Base-by-base conservation (phyloP, 208 protist genomes). In the Acanthamoeba culbertsoni region DNA sequence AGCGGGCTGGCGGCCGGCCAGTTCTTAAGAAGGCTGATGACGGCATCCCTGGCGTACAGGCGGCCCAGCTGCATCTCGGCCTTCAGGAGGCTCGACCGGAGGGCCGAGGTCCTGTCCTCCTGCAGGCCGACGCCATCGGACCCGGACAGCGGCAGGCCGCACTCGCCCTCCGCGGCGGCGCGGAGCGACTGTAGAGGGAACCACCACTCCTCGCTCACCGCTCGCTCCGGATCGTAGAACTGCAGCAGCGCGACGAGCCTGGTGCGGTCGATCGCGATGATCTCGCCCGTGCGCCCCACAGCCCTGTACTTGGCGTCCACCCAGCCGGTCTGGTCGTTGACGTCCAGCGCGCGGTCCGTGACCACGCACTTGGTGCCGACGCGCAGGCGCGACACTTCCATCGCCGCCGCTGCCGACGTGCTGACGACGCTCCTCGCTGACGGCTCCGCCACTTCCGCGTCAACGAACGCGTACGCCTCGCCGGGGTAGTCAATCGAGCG, bases 1-100 rank as follows among this genome's bases (percentile, higher is more conserved):
- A 86, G 73, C 42, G 73, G 73, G 43, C 73, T 86, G 4, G 40
- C n/a, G n/a, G 73, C n/a, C 7, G 73, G 73, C 73, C 73, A 86
- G 31, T 86, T 86, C 16, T 86, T 86, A 45, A 86, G 45, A 28
- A 86, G 45, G 73, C 73, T 86, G 73, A 86, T 86, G 73, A 86
- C 55, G 43, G 73, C 40, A 20, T 86, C 73, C 43, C 73, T 6
- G 43, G 73, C 73, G 31, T 86, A 86, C 43, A 86, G 55, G 28
- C 45, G 73, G 33, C 73, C 73, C 6, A 86, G 73, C 43, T 45
- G 73, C 73, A 86, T 57, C 45, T 86, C 73, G 12, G 45, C 73
- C 35, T 18, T 45, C 28, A 86, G 12, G 16, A 86, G 43, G 18
- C 55, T 45, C 45, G 48, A 40, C 7, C 73, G 73, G 12, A 86